Conservation (phyloP, 2,329 filamentous ascomycete species). For the Metarhizium sp. region DNA sequence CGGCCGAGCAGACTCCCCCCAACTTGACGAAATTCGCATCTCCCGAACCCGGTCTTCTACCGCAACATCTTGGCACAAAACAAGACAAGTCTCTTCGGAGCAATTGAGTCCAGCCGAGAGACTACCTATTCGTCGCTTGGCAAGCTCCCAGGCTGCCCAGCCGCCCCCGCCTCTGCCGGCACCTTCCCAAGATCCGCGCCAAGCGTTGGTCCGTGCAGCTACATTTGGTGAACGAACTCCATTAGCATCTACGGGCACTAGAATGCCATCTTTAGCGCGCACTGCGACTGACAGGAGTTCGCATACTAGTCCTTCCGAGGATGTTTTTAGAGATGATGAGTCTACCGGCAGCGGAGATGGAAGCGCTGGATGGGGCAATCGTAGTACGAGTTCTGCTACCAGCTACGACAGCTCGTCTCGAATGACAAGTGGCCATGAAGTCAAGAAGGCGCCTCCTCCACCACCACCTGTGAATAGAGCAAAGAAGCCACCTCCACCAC, state of each 20-base stretch:
- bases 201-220: constrained; percentile 1
- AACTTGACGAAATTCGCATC: constrained; percentile 10
- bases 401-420: constrained; percentile 40
- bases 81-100: constrained; percentile 1
- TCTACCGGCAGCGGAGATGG: constrained; percentile 40
- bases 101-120: constrained; percentile 21
- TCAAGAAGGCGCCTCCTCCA: constrained; percentile 47
- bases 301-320: constrained; percentile 24
- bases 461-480: constrained; percentile 40
- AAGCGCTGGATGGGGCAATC: constrained; percentile 41
- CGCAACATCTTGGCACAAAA: constrained; percentile 31
- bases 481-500: constrained; percentile 27
- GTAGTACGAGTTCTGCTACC: constrained; percentile 45
- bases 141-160: constrained; percentile 17
- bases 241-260: constrained; percentile 10
- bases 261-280: constrained; percentile 33
- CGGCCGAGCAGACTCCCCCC: constrained; percentile 7
- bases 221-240: constrained; percentile 5
- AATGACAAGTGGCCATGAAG: constrained; percentile 12
- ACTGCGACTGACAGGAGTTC: constrained; percentile 26
- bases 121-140: constrained; percentile 33
- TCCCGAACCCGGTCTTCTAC: constrained; percentile 39
- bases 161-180: constrained; percentile 24
- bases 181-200: constrained; percentile 15
- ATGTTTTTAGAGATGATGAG: constrained; percentile 41